Evolutionary conservation across 2,329 filamentous ascomycete species (phyloP), one percentile per base, ranked within the genome.

Genomic region (Acrodontium crateriforme): DNA sequence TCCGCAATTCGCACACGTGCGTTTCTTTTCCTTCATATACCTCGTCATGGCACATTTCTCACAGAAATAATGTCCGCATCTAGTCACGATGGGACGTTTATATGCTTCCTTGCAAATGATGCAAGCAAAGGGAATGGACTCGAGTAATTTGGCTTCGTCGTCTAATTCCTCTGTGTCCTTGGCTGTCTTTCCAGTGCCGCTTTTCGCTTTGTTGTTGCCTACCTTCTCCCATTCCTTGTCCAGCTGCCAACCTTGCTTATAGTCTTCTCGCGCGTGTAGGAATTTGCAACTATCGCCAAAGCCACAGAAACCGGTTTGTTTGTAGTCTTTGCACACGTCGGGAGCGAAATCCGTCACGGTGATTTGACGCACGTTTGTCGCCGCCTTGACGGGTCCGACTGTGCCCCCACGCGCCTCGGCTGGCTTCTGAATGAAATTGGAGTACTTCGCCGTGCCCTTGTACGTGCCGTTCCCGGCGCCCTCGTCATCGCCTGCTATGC

Each of bases 41-140:
- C 85, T 62, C 50, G 80, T 74, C 43, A 95, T 60, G 15, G 89
- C 89, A 54, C 89, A 98, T 1, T 69, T 65, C 53, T 94, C 80
- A 51, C 89, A 98, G 49, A 95, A 95, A 54, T 95, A 95, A 53
- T 98, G 89, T 0, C 83, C 80, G 42, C 89, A 98, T 40, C 83
- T 78, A 9, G 89, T 95, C 14, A 87, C 62, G 3, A 95, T 70
- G 0, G 89, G 87, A 32, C 71, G 67, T 44, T 73, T 78, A 56
- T 93, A 94, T 1, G 74, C 56, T 19, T 73, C 69, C 44, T 76
- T 74, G 63, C 85, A 94, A 36, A 93, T 82, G 38, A 92, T 71
- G 53, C 85, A 94, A 2, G 73, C 80, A 49, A 93, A 93, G 0
- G 85, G 85, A 13, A 93, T 92, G 44, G 75, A 78, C 49, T 85